Percentiles rank a stretch among this genome's conserved stretches.
These are phyloP conservation scores for Pythium vanterpoolii DNA, from an alignment of 352 stramenopile genomes.

Conservation along the genomic window DNA sequence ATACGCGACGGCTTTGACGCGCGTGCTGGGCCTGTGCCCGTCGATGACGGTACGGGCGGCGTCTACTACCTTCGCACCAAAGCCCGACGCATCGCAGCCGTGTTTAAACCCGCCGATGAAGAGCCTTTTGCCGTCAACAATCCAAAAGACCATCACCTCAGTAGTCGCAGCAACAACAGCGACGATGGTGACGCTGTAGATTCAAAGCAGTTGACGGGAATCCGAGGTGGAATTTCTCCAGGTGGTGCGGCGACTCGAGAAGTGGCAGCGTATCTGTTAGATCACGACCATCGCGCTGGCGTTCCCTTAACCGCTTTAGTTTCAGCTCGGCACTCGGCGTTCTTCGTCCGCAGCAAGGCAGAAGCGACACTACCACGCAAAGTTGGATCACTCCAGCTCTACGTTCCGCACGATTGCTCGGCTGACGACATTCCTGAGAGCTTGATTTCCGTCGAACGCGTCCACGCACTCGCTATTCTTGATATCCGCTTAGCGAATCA, in stretches of 20 bases:
- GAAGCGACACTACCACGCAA: conserved; percentile 20
- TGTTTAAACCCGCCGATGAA: too few relatives aligned
- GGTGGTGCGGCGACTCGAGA: conserved; percentile 48
- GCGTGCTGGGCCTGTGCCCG: too few relatives aligned
- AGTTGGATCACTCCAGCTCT: conserved; percentile 53
- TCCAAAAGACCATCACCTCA: too few relatives aligned
- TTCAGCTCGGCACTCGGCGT: conserved; percentile 32
- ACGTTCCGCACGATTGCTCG: conserved; percentile 56
- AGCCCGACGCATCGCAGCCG: too few relatives aligned
- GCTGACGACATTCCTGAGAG: conserved; percentile 53
- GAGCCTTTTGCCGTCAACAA: too few relatives aligned
- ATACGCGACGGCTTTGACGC: too few relatives aligned
- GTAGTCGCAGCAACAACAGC: too few relatives aligned
- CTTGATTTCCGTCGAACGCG: conserved; percentile 43
- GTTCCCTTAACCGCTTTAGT: conserved; percentile 43
- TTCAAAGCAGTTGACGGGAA: conserved; percentile 9
- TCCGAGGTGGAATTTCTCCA: conserved; percentile 45
- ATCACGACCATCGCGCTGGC: conserved; percentile 33
- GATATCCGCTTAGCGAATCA: conserved; percentile 82
- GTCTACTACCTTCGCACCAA: too few relatives aligned
- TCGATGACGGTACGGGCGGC: too few relatives aligned
- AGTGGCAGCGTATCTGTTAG: too few relatives aligned
- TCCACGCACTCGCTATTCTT: conserved; percentile 70
- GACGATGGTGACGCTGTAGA: too few relatives aligned
- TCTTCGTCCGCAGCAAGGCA: conserved; percentile 23